phyloP scores from a whole-genome alignment of 441 rosid genomes.

The Sinapis alba region DNA sequence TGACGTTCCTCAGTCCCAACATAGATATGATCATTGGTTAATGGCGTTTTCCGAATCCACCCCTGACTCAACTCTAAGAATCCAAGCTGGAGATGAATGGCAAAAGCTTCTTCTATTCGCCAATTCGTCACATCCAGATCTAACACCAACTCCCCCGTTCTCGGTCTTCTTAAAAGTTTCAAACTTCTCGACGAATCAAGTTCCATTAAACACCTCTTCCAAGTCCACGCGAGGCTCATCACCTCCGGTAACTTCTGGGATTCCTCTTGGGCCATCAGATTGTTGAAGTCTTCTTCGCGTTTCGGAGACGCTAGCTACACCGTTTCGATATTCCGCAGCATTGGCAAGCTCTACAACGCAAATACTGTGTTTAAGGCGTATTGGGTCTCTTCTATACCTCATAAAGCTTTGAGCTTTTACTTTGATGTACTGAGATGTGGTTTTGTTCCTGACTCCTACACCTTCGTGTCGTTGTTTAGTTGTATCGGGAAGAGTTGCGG shows the following conservation, averaged over 20 bases:
- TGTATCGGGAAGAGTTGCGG: slow-evolving; percentile 49
- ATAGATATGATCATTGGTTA: slow-evolving; percentile 38
- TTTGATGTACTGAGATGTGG: slow-evolving; percentile 50
- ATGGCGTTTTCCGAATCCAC: slow-evolving; percentile 37
- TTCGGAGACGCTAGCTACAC: slow-evolving; percentile 50
- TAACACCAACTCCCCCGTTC: slow-evolving; percentile 21
- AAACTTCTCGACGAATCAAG: slow-evolving; percentile 43
- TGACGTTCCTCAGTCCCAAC: slow-evolving; percentile 17
- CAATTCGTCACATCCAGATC: slow-evolving; percentile 43
- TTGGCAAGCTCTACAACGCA: slow-evolving; percentile 52
- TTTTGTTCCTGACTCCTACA: slow-evolving; percentile 61
- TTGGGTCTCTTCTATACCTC: slow-evolving; percentile 48
- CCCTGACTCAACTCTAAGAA: slow-evolving; percentile 20
- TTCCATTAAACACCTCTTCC: slow-evolving; percentile 44
- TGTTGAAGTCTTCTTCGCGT: slow-evolving; percentile 51
- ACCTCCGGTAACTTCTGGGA: slow-evolving; percentile 54
- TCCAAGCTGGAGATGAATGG: slow-evolving; percentile 65
- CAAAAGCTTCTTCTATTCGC: slow-evolving; percentile 55
- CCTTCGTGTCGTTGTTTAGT: slow-evolving; percentile 58
- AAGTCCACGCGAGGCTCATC: slow-evolving; percentile 64
- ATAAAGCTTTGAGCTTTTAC: slow-evolving; percentile 49
- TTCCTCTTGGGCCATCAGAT: slow-evolving; percentile 52
- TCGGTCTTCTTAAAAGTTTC: slow-evolving; percentile 36
- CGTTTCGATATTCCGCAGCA: slow-evolving; percentile 45
- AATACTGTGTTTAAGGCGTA: slow-evolving; percentile 56